phyloP scores from a whole-genome alignment of 805 yeast genomes.

The Schwanniomyces sp. region DNA sequence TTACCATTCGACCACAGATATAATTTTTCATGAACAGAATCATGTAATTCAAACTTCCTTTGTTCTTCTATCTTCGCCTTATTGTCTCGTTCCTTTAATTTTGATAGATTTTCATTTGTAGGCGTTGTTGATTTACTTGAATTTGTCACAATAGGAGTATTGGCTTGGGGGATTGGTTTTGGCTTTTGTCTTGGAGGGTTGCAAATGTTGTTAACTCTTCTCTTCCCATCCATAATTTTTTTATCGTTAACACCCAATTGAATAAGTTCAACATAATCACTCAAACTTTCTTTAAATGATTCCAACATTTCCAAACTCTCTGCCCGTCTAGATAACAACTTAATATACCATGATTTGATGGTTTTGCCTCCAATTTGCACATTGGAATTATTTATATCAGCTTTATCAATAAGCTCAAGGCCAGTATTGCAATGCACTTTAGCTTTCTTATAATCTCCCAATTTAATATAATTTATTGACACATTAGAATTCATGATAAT shows the following conservation, averaged over 20 bases:
- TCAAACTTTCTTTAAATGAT: constrained; percentile 61
- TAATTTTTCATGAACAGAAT: constrained; percentile 55
- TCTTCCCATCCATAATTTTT: constrained; percentile 72
- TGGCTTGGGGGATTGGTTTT: constrained; percentile 11
- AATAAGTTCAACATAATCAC: constrained; percentile 59
- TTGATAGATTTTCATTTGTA: constrained; percentile 30
- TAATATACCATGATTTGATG: constrained; percentile 71
- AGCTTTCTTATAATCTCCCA: constrained; percentile 67
- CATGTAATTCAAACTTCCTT: constrained; percentile 56
- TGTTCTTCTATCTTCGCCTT: constrained; percentile 50
- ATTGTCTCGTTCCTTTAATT: constrained; percentile 51
- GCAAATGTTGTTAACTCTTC: constrained; percentile 69
- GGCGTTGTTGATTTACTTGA: constrained; percentile 1
- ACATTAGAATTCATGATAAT: constrained; percentile 76
- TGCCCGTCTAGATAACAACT: constrained; percentile 68
- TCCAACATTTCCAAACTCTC: constrained; percentile 85
- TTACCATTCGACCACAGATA: constrained; percentile 71
- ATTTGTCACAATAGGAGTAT: constrained; percentile 1
- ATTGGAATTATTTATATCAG: constrained; percentile 21
- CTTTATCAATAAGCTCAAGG: constrained; percentile 29
- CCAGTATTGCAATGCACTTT: constrained; percentile 49
- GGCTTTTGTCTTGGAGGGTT: constrained; percentile 36
- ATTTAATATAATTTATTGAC: constrained; percentile 54
- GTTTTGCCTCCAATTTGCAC: constrained; percentile 48
- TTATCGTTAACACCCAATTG: constrained; percentile 63